Evolutionary conservation across 2,329 filamentous ascomycete genomes (phyloP).

Genomic region (Calycina marina): DNA sequence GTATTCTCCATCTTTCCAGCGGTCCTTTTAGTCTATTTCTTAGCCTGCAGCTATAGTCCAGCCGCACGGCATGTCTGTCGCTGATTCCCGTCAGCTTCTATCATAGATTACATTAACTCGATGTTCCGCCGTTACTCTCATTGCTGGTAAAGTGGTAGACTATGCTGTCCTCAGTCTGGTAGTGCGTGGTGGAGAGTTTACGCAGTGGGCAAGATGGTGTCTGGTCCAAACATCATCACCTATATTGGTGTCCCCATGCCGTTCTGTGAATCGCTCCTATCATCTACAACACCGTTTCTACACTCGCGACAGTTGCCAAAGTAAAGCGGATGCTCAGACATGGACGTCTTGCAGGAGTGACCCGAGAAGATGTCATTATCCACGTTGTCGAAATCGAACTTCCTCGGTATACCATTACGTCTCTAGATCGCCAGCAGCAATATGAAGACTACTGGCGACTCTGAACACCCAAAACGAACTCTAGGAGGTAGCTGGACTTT

Average conservation of each 20-base stretch:
- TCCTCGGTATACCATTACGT: conserved; percentile 48
- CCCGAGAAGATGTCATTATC: conserved; percentile 48
- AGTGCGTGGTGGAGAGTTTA: too few relatives aligned
- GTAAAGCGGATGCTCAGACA: conserved; percentile 43
- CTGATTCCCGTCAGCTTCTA: too few relatives aligned
- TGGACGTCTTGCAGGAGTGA: conserved; percentile 42
- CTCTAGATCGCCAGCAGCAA: conserved; percentile 38
- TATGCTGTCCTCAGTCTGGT: too few relatives aligned
- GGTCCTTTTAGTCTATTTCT: too few relatives aligned
- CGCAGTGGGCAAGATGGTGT: conserved; percentile 9
- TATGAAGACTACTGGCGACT: conserved; percentile 44
- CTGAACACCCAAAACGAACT: conserved; percentile 34
- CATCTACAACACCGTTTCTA: conserved; percentile 48
- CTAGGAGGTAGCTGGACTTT: conserved; percentile 49
- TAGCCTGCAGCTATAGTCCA: too few relatives aligned
- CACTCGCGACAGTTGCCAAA: conserved; percentile 42
- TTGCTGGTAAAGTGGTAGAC: too few relatives aligned
- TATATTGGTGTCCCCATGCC: conserved; percentile 43
- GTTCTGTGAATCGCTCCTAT: conserved; percentile 48
- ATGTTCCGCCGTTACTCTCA: background rate
- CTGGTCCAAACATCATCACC: conserved; percentile 33
- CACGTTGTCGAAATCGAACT: conserved; percentile 52
- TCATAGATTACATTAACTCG: too few relatives aligned
- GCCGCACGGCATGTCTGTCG: too few relatives aligned
- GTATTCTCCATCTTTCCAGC: too few relatives aligned